phyloP scores from a whole-genome alignment of 2,329 filamentous ascomycete species.

The Coleophoma eucalyptorum region DNA sequence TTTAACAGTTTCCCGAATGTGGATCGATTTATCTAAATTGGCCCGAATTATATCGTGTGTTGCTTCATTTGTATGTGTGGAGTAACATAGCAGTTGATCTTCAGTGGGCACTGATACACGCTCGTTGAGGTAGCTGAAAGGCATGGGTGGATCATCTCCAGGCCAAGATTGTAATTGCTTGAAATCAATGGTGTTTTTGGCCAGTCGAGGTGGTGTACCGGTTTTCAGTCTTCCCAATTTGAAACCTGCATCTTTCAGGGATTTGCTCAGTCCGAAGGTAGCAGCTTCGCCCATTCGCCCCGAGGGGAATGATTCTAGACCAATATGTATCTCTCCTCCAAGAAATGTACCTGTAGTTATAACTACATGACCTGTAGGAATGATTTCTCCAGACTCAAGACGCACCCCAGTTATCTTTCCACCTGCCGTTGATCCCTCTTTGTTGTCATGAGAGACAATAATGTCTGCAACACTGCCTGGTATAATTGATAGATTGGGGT shows the following conservation, averaged over 20 bases:
- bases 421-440: constrained; percentile 44
- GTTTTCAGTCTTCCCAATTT: constrained; percentile 89
- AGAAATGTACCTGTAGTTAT: constrained; percentile 97
- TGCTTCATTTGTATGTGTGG: constrained; percentile 79
- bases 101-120: constrained; percentile 62
- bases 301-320: constrained; percentile 76
- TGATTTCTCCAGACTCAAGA: constrained; percentile 80
- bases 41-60: constrained; percentile 80
- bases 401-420: constrained; percentile 80
- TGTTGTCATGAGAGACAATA: constrained; percentile 59
- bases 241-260: constrained; percentile 83
- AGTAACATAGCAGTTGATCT: constrained; percentile 80
- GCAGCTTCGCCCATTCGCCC: constrained; percentile 93
- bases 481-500: constrained; percentile 75
- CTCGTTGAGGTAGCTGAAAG: constrained; percentile 88
- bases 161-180: constrained; percentile 64
- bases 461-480: constrained; percentile 92
- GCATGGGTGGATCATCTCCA: constrained; percentile 81
- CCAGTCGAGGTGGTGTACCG: constrained; percentile 86
- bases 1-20: constrained; percentile 92
- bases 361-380: constrained; percentile 76
- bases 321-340: constrained; percentile 95
- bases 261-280: constrained; percentile 89
- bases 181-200: constrained; percentile 79
- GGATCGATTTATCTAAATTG: constrained; percentile 93